Conservation (phyloP, 2,329 filamentous ascomycete species). For the Colletotrichum sp. region DNA sequence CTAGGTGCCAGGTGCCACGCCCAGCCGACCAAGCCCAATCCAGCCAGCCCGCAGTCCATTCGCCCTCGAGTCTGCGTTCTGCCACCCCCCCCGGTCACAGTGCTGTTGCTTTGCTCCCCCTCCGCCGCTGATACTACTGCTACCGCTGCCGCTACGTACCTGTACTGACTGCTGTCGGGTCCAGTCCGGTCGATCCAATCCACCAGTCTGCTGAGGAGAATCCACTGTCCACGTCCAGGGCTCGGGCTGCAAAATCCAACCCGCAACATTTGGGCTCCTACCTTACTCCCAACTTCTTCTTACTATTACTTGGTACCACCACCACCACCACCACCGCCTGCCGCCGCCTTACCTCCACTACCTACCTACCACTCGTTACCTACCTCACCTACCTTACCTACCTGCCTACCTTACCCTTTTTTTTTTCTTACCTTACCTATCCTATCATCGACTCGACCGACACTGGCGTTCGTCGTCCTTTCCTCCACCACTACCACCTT, state of each 20-base stretch:
- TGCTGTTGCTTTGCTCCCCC: neutral
- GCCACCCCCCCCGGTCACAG: slow-evolving; percentile 9
- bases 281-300: slow-evolving; percentile 1
- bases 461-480: slow-evolving; percentile 15
- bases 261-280: slow-evolving; percentile 18
- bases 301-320: neutral
- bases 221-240: slow-evolving; percentile 18
- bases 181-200: slow-evolving; percentile 22
- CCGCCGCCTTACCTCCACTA: neutral
- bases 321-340: neutral
- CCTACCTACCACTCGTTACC: neutral
- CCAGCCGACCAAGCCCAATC: neutral
- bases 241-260: slow-evolving; percentile 18
- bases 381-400: neutral
- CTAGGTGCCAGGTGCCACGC: slow-evolving; percentile 2
- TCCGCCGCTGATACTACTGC: neutral
- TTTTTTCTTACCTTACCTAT: slow-evolving; percentile 2
- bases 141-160: slow-evolving; percentile 6
- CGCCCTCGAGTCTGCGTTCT: neutral
- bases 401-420: slow-evolving; percentile 5
- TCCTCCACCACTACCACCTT: slow-evolving; percentile 24
- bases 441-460: slow-evolving; percentile 15
- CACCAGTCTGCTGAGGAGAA: slow-evolving; percentile 20
- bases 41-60: neutral
- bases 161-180: slow-evolving; percentile 10